A percentile compares a stretch with the other conserved stretches of the same genome.
Evolutionary conservation across 2,329 filamentous ascomycete species (phyloP).

Genomic region (Paecilomyces sp.): DNA sequence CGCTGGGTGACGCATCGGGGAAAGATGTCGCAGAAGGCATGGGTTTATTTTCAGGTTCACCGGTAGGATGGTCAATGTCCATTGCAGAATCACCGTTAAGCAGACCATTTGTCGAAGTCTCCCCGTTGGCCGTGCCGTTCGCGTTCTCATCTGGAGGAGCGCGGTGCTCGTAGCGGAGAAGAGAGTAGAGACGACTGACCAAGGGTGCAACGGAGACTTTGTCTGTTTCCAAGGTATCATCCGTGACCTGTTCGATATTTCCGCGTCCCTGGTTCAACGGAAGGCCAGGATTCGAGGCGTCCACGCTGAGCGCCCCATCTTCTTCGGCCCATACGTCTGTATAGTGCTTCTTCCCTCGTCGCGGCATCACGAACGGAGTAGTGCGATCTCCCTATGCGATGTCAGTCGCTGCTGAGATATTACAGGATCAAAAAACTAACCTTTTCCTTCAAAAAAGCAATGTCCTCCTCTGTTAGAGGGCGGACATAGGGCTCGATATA

Average conservation of each 20-base stretch:
- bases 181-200: conserved; percentile 70
- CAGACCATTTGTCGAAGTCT: conserved; percentile 39
- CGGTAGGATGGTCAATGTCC: conserved; percentile 42
- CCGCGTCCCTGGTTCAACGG: conserved; percentile 78
- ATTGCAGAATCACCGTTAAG: conserved; percentile 40
- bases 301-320: conserved; percentile 71
- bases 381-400: conserved; percentile 61
- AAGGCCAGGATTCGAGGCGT: conserved; percentile 56
- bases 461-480: conserved; percentile 83
- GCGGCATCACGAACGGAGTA: conserved; percentile 77
- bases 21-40: conserved; percentile 70
- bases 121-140: conserved; percentile 48
- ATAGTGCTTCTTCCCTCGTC: conserved; percentile 78
- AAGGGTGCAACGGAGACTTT: conserved; percentile 82
- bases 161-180: conserved; percentile 67
- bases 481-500: conserved; percentile 91
- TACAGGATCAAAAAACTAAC: conserved; percentile 26
- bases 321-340: conserved; percentile 90
- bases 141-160: conserved; percentile 49
- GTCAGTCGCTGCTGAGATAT: conserved; percentile 4
- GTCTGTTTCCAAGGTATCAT: conserved; percentile 80
- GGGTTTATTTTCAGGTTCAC: conserved; percentile 37
- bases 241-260: conserved; percentile 76
- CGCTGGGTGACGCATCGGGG: conserved; percentile 65
- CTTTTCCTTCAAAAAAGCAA: conserved; percentile 84